Percentiles rank a stretch among this genome's conserved stretches.
Conservation (phyloP, 164 flowering plant genomes). For the Santalum album region DNA sequence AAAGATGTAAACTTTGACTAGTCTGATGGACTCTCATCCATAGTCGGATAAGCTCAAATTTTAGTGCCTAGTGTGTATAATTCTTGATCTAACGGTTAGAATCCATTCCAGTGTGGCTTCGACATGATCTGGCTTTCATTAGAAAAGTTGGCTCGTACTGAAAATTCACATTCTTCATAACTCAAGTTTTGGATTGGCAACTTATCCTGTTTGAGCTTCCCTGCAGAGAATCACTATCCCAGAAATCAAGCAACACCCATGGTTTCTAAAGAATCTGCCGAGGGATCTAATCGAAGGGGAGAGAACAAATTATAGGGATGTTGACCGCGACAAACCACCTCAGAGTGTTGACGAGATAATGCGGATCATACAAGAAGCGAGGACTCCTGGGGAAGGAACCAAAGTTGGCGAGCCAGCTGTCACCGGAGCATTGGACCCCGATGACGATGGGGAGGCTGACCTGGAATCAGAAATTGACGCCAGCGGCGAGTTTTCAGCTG, state of each 20-base stretch:
- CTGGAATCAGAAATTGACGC: constrained; percentile 28
- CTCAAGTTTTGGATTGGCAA: too few species aligned
- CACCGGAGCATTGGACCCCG: constrained; percentile 19
- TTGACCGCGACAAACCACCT: constrained; percentile 15
- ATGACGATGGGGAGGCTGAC: constrained; percentile 26
- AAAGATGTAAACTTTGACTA: too few species aligned
- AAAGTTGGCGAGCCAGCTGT: constrained; percentile 14
- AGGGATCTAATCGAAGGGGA: constrained; percentile 45
- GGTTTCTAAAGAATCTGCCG: constrained; percentile 60
- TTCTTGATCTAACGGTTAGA: too few species aligned
- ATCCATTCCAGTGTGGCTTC: too few species aligned
- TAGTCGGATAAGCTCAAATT: too few species aligned
- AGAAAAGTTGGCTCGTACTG: too few species aligned
- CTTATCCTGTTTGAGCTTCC: too few species aligned
- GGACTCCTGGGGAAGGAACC: constrained; percentile 26
- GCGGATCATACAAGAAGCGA: constrained; percentile 56
- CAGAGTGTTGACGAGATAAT: constrained; percentile 57
- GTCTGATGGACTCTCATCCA: too few species aligned
- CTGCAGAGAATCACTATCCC: constrained; percentile 59
- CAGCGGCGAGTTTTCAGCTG: constrained; percentile 32
- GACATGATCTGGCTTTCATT: too few species aligned
- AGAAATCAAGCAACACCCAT: constrained; percentile 58
- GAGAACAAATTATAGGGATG: constrained; percentile 25
- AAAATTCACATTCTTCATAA: too few species aligned
- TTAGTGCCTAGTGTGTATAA: too few species aligned